Percentiles rank a stretch among this genome's conserved stretches.
Evolutionary conservation across 805 yeast genomes (phyloP).

Genomic region (Maudiozyma serrabonitensis): DNA sequence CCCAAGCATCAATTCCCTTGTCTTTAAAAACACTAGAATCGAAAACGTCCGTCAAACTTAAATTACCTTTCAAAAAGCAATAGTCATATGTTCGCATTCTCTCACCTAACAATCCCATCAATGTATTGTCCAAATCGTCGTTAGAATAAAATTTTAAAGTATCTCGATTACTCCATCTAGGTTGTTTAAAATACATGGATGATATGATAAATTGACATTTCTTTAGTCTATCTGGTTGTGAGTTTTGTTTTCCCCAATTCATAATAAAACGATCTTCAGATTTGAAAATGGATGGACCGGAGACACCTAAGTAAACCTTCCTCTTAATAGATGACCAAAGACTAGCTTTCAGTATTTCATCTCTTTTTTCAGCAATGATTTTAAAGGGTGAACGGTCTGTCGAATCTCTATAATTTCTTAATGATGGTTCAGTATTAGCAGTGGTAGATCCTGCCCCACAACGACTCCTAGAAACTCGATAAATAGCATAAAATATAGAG

Average conservation of each 20-base stretch:
- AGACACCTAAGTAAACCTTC: neutral
- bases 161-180: conserved; percentile 17
- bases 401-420: neutral
- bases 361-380: neutral
- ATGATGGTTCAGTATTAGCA: too few relatives aligned
- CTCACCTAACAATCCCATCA: conserved; percentile 17
- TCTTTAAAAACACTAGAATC: neutral
- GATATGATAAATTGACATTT: conserved; percentile 18
- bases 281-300: neutral
- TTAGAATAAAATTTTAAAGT: conserved; percentile 8
- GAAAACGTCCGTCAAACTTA: conserved; percentile 10
- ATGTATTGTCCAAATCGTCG: conserved; percentile 15
- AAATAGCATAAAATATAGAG: neutral
- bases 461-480: neutral
- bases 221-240: neutral
- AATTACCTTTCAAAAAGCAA: conserved; percentile 18
- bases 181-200: conserved; percentile 9
- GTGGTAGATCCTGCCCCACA: too few relatives aligned
- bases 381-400: neutral
- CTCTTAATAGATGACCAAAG: neutral
- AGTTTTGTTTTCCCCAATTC: neutral
- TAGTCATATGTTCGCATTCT: conserved; percentile 22
- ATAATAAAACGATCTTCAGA: neutral
- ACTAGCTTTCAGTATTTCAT: neutral
- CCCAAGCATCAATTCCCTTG: conserved; percentile 3